phyloP scores from a whole-genome alignment of 2,329 filamentous ascomycete genomes.

The Huntiella moniliformis region DNA sequence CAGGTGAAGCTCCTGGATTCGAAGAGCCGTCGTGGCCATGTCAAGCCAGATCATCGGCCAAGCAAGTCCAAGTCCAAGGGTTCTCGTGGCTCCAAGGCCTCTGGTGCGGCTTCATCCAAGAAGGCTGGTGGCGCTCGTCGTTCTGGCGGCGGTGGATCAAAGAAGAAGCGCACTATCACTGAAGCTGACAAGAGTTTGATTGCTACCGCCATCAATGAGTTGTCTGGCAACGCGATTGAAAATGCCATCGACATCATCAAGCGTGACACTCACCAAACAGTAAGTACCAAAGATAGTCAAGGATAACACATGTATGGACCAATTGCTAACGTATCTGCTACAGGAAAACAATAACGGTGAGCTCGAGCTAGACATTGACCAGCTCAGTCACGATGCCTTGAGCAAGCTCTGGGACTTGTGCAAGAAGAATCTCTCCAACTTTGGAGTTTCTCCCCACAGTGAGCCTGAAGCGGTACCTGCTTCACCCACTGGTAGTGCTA shows the following conservation, averaged over 20 bases:
- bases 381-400: conserved; percentile 35
- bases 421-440: conserved; percentile 24
- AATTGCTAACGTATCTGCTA: conserved; percentile 10
- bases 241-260: conserved; percentile 81
- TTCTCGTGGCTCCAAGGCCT: conserved; percentile 22
- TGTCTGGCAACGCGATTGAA: conserved; percentile 60
- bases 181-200: conserved; percentile 81
- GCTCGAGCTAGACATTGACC: conserved; percentile 40
- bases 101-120: conserved; percentile 20
- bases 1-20: conserved; percentile 58
- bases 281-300: conserved; percentile 25
- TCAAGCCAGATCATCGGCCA: conserved; percentile 37
- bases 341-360: conserved; percentile 41
- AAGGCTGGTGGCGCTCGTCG: conserved; percentile 22
- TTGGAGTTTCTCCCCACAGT: conserved; percentile 14
- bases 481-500: conserved; percentile 16
- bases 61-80: conserved; percentile 33
- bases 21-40: conserved; percentile 40
- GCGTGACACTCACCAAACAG: conserved; percentile 60
- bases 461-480: conserved; percentile 3
- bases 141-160: conserved; percentile 20
- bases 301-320: background rate
- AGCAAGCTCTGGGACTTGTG: conserved; percentile 31
- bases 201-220: conserved; percentile 62
- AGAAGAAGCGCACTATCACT: conserved; percentile 42